These are phyloP conservation scores for Ensete glaucum DNA, from an alignment of 176 grass and related monocot genomes.

Conservation along the genomic window DNA sequence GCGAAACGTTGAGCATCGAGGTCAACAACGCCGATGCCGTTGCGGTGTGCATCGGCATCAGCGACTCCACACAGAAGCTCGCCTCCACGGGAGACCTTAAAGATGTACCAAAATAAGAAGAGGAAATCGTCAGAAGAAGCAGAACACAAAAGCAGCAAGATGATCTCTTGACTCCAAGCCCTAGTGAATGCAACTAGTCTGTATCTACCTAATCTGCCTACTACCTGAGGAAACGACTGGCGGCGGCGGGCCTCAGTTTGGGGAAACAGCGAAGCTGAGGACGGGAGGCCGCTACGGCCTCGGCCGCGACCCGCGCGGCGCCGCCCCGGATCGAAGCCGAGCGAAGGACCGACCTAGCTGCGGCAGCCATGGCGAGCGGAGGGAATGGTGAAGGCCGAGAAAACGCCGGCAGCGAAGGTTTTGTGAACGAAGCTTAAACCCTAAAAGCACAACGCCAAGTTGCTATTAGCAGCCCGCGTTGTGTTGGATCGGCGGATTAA, in stretches of 20 bases:
- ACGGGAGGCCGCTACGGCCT: conserved; percentile 26
- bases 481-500: too few relatives aligned
- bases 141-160: neutral
- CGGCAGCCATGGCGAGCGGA: conserved; percentile 39
- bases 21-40: conserved; percentile 84
- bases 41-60: conserved; percentile 91
- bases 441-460: too few relatives aligned
- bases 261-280: conserved; percentile 16
- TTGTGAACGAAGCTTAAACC: too few relatives aligned
- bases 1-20: conserved; percentile 60
- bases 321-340: conserved; percentile 36
- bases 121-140: too few relatives aligned
- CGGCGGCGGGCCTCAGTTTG: conserved; percentile 6
- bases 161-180: neutral
- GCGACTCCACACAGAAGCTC: conserved; percentile 62
- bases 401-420: conserved; percentile 16
- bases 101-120: too few relatives aligned
- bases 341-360: conserved; percentile 60
- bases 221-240: conserved; percentile 47
- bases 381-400: conserved; percentile 24
- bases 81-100: conserved; percentile 65
- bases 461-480: too few relatives aligned
- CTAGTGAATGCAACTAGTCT: neutral
- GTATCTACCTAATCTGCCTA: neutral
- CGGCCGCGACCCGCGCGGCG: conserved; percentile 21